Evolutionary conservation across 257 asterid species (phyloP), one percentile per base, ranked within the genome.

Genomic region (Nicotiana noctiflora): DNA sequence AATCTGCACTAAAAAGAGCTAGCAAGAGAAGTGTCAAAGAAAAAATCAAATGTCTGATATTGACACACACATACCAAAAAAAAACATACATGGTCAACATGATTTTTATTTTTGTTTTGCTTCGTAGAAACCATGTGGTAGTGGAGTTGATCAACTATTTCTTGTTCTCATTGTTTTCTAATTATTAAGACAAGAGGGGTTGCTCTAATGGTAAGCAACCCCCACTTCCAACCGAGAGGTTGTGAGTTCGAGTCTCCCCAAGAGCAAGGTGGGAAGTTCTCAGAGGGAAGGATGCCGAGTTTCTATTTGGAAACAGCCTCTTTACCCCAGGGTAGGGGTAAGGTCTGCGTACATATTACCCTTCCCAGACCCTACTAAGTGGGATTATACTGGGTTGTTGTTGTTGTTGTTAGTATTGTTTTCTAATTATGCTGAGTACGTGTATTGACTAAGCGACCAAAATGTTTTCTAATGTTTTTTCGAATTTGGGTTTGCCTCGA

Each of bases 41-140:
- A 72, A 15, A 19, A 6, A 21, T 21, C 4, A 13, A 72, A 14
- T 46, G 60, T 46, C 13, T 23, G 78, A 46, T 72, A 72, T 72
- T 72, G 78, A 46, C 15, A 40, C 25, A 46, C 21, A 70, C 77
- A 68, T 57, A 40, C 46, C 7, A 37, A 37, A 37, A 37, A 46
- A 72, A 14, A 72, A 72, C 78, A 72, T 72, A 37, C 60, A 72
- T 72, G 60, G 60, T 72, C 37, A 34, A 72, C 77, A 37, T 37
- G 46, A 37, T 46, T 72, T 23, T 21, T 46, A 40, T 46, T 72
- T 21, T 13, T 72, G 78, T 72, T 46, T 44, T 46, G 60, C 46
- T 21, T 37, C 13, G 19, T 68, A 40, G 60, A 13, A 57, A 72
- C 78, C 78, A 72, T 44, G 60, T 72, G 78, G 32, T 46, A 60